These are phyloP conservation scores for Taphrina communis DNA, from an alignment of 1,139 yeast species.

Conservation along the genomic window DNA sequence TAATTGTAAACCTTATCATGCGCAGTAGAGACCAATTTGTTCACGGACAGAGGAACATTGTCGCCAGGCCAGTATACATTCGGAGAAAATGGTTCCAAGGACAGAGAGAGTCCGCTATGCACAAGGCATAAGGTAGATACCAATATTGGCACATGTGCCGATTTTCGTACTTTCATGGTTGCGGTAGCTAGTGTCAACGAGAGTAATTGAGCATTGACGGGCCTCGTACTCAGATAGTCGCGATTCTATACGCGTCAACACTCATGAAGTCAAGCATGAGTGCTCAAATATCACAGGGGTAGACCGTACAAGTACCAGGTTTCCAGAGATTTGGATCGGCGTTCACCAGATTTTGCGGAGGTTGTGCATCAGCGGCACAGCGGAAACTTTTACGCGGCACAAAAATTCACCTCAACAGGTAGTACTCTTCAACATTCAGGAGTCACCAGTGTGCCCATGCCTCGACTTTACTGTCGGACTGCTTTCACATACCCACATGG, in stretches of 20 bases:
- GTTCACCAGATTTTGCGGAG: not conserved
- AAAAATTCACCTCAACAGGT: not conserved
- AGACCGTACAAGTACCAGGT: not conserved
- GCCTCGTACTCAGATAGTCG: too few species aligned
- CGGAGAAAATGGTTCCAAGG: slow-evolving; percentile 33
- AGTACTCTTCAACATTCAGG: too few species aligned
- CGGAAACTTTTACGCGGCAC: not conserved
- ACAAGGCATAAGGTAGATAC: not conserved
- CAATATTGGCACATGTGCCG: not conserved
- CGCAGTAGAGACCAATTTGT: slow-evolving; percentile 76
- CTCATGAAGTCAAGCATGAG: too few species aligned
- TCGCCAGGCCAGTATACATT: slow-evolving; percentile 58
- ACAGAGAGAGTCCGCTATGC: not conserved
- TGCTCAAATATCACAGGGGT: not conserved
- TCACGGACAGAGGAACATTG: slow-evolving; percentile 70
- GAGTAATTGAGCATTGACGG: not conserved
- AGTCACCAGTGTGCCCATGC: too few species aligned
- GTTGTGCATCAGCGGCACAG: not conserved
- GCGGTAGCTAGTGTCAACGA: not conserved
- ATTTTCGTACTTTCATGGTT: not conserved
- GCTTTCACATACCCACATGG: too few species aligned
- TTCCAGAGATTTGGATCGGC: not conserved
- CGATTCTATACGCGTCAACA: too few species aligned
- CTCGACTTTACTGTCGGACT: too few species aligned
- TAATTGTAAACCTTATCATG: slow-evolving; percentile 82